Evolutionary conservation across 139 green algal genomes (phyloP), one percentile per base, ranked within the genome.

Genomic region (Diplosphaera chodatii): DNA sequence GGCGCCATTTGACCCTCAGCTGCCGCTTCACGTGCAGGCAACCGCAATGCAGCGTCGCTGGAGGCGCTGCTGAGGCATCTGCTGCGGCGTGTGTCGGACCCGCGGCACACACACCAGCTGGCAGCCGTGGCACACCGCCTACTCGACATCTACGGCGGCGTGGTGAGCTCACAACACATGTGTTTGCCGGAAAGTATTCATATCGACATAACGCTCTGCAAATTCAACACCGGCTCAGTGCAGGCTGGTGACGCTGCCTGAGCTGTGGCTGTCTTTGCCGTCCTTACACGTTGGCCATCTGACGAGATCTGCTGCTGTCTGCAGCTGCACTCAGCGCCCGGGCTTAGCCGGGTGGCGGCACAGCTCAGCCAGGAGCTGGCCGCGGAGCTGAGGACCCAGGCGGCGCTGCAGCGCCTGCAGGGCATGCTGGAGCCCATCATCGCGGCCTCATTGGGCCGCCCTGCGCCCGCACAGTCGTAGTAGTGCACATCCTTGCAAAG

Each of bases 401-500:
- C 64, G 3, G 32, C 72, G 32, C 77, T 96, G 73, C 64, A 80
- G 56, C 32, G 63, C 68, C 48, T 96, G 22, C 80, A 86, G 32
- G 91, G 91, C 30, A 77, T 80, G 29, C 59, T 94, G 56, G 87
- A 92, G 70, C 83, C 89, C 0, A 34, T 96, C 13, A 64, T 91
- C n/a, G 66, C 80, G 15, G 78, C 79, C 28, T 37, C 71, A 25
- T 3, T 72, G 13, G 48, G 48, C 48, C 48, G 48, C 48, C 22
- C 48, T 5, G 10, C 18, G 25, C 16, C 18, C 25, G 48, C 16
- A 3, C 18, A 23, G n/a, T n/a, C n/a, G n/a, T n/a, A n/a, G n/a
- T n/a, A n/a, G n/a, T n/a, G n/a, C n/a, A n/a, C n/a, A n/a, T n/a
- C n/a, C n/a, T n/a, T n/a, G n/a, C n/a, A n/a, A n/a, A n/a, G n/a